Conservation (phyloP, 805 yeast species). For the Blastobotrys muscicola region DNA sequence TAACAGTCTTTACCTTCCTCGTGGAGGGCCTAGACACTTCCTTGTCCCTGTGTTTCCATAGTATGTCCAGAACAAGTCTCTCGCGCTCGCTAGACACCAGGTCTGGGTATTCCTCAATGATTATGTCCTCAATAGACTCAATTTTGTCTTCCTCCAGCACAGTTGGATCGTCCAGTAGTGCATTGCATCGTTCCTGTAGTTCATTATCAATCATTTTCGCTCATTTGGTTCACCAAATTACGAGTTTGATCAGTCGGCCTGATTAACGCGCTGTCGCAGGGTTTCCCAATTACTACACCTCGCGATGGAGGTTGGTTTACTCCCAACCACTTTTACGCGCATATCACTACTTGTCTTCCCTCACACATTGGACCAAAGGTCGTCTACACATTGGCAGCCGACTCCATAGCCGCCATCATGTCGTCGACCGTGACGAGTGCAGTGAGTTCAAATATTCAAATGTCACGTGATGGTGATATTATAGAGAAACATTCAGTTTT, state of each 20-base stretch:
- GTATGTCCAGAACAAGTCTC: conserved; percentile 31
- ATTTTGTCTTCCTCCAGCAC: conserved; percentile 33
- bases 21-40: conserved; percentile 5
- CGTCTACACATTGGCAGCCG: too few relatives aligned
- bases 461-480: too few relatives aligned
- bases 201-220: background rate
- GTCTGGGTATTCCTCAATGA: conserved; percentile 19
- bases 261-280: background rate
- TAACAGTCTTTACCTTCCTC: conserved; percentile 6
- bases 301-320: too few relatives aligned
- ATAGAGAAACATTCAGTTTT: too few relatives aligned
- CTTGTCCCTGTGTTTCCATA: conserved; percentile 33
- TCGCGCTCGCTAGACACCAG: conserved; percentile 16
- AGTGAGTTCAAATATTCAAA: too few relatives aligned
- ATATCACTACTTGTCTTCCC: too few relatives aligned
- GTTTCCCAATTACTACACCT: too few relatives aligned
- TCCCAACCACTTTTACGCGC: too few relatives aligned
- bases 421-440: too few relatives aligned
- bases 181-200: conserved; percentile 25
- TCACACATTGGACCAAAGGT: too few relatives aligned
- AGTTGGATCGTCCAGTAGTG: conserved; percentile 24
- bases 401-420: too few relatives aligned
- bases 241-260: too few relatives aligned
- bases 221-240: background rate
- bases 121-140: conserved; percentile 31